Evolutionary conservation across 2,329 filamentous ascomycete species (phyloP).

Genomic region (Plectosphaerella sp.): DNA sequence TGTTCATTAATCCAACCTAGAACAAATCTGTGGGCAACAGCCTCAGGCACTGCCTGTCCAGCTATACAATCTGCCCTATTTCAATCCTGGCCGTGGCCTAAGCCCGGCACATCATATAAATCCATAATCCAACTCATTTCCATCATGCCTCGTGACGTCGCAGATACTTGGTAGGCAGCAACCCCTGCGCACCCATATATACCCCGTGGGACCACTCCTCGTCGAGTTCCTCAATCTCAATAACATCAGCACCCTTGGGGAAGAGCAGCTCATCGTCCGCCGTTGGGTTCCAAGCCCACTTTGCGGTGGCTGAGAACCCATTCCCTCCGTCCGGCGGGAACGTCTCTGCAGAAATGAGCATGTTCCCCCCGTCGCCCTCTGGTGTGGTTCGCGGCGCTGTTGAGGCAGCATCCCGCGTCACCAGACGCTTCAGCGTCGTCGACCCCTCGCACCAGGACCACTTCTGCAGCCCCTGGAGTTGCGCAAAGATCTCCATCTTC

Average conservation of each 20-base stretch:
- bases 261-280: constrained; percentile 76
- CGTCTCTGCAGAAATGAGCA: constrained; percentile 15
- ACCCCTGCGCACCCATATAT: constrained; percentile 73
- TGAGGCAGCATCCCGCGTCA: constrained; percentile 45
- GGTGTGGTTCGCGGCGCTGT: constrained; percentile 27
- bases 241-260: constrained; percentile 75
- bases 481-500: constrained; percentile 48
- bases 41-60: too few relatives aligned
- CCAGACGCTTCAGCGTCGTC: constrained; percentile 38
- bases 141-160: constrained; percentile 25
- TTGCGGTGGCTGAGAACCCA: constrained; percentile 58
- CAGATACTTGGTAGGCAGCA: constrained; percentile 81
- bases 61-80: too few relatives aligned
- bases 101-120: too few relatives aligned
- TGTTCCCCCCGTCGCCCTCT: constrained; percentile 15
- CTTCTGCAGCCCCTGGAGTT: constrained; percentile 32
- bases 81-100: too few relatives aligned
- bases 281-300: constrained; percentile 73
- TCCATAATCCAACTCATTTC: neutral
- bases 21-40: too few relatives aligned
- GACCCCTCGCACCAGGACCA: constrained; percentile 48
- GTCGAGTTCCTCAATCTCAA: constrained; percentile 82
- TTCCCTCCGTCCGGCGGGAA: constrained; percentile 76
- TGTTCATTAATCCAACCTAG: too few relatives aligned
- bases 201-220: constrained; percentile 86